Base-by-base conservation (phyloP, 306 rosid species). In the Spatholobus suberectus region DNA sequence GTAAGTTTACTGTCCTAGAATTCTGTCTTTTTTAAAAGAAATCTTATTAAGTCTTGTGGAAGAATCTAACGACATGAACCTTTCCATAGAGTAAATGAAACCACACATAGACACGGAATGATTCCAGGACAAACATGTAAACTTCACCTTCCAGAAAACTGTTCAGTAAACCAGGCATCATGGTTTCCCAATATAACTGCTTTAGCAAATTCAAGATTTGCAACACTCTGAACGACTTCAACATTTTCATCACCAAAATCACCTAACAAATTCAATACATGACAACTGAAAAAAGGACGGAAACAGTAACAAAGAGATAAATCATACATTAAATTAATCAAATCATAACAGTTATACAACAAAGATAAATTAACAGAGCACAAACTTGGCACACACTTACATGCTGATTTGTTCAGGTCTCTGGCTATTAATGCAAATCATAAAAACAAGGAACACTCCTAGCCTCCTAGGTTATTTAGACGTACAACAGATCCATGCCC, bases 181-280 rank as follows among this genome's bases (percentile, higher is more conserved):
- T 93, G 99, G 81, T 91, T 93, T 86, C 97, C 99, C 86, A 96
- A 83, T 77, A 96, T 92, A 77, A 91, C 89, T 69, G 93, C 96
- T 87, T 93, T 93, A 38, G 94, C n/a, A 90, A 91, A 88, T 76
- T 84, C 84, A 65, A 93, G 88, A 34, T 80, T 87, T n/a, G 97
- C 94, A 83, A 91, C 84, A 66, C 91, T 93, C 71, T 17, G 91
- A 79, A 96, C 97, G 4, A 96, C 91, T 84, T 92, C 96, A 69
- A 93, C 91, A 72, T 92, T 91, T 89, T 96, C 98, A 40, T 96
- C 94, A 38, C 99, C 98, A 88, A 96, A 93, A 90, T 96, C 99
- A 88, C 96, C 98, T 96, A 72, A 59, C 49, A 15, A 80, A 85
- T 21, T 68, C 76, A 71, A 75, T 70, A 61, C 40, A 57, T 38